Evolutionary conservation across 1,139 yeast genomes (phyloP), one percentile per base, ranked within the genome.

Genomic region (Hanseniaspora gamundiae): DNA sequence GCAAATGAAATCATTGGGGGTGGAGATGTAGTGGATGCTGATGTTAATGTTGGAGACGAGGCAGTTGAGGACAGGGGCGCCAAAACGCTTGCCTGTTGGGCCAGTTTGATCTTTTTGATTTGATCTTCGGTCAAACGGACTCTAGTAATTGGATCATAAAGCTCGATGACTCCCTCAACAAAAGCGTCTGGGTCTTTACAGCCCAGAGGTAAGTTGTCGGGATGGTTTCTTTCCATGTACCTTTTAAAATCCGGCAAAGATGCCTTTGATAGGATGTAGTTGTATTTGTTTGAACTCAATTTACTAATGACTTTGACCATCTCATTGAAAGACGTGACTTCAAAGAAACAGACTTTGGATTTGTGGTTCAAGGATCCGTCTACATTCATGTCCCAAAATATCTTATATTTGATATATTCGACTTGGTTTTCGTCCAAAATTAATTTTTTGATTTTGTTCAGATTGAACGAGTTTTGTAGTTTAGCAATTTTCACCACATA

Each of bases 271-370:
- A 36, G n/a, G n/a, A 22, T 17, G 19, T 21, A 21, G 13, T 36
- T 36, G 39, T 22, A 36, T 21, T 36, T 24, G 28, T 36, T 36
- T 22, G 39, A 13, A 22, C 28, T 36, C 8, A 36, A 35, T 4
- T 40, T 14, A 14, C 35, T 35, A 1, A 62, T 45, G 28, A 64
- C 64, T 48, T 65, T 74, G 36, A 66, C 62, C 55, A 73, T 60
- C 49, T 76, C 82, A 26, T 66, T 65, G 31, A 62, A 60, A 9
- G 71, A 61, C 22, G 61, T 59, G 48, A 78, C 61, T 56, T 78
- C 84, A 4, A 77, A 80, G 61, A 78, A 78, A 5, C 81, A 77
- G n/a, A 75, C 75, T 54, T 74, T 76, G 46, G 66, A 67, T 35
- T 54, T 57, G 35, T 56, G 55, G 41, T 60, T 61, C 40, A 64